Evolutionary conservation across 2,329 filamentous ascomycete genomes (phyloP), one percentile per base, ranked within the genome.

Genomic region (Cladosporium sp.): DNA sequence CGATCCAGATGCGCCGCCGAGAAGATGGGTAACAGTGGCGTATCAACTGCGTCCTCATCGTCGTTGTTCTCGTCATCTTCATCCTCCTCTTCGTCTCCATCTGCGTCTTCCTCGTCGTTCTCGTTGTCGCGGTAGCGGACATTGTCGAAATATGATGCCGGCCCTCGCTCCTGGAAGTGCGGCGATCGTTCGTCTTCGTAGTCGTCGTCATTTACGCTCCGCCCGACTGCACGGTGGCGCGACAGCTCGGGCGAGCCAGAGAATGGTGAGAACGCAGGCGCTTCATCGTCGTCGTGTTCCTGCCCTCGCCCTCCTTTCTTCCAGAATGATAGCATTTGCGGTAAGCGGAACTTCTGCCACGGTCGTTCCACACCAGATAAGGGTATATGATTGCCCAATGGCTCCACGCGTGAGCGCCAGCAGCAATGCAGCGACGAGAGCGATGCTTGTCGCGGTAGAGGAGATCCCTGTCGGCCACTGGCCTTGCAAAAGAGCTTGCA

Each of bases 1-100:
- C 90, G 85, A 80, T 97, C 93, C 70, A 96, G 84, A 78, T 93
- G 89, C 65, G 86, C 86, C 26, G 90, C 86, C 56, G 91, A 93
- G 77, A 96, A 96, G 65, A 96, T 88, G 57, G 92, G 92, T 67
- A 96, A 82, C 29, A 88, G 78, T 70, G 85, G 85, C 53, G 82
- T 80, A 28, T 81, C 80, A 67, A 82, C 78, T 8, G 78, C 75
- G 40, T 78, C 77, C 50, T 78, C 80, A 61, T 82, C 79, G 26
- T 80, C 80, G 26, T 78, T 79, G 26, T 79, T 78, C 7, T 78
- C 79, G 21, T 79, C 78, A 2, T 77, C 77, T 29, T 80, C 76
- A 40, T 76, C 78, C 8, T 77, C 77, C 49, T 75, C 77, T 8
- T 78, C 76, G 14, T 50, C 55, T 8, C 79, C 78, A 2, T 55